Evolutionary conservation across 768 basidiomycete species (phyloP).

Genomic region (Boletellus sp.): DNA sequence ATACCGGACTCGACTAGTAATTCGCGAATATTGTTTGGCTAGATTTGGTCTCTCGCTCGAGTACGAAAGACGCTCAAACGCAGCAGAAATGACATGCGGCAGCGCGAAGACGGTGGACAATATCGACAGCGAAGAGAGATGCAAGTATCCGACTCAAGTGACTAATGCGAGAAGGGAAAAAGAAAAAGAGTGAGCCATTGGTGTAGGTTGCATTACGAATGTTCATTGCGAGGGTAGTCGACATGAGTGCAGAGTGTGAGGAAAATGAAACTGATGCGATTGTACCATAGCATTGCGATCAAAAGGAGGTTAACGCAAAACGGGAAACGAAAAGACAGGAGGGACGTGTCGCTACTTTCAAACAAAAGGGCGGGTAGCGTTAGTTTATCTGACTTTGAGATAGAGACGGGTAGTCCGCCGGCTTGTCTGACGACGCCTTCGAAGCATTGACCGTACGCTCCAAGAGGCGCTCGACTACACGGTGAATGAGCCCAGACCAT

Average conservation of each 20-base stretch:
- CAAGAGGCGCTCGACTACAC: conserved; percentile 64
- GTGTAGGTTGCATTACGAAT: conserved; percentile 35
- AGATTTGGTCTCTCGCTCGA: conserved; percentile 18
- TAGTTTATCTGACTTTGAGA: conserved; percentile 24
- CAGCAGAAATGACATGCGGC: conserved; percentile 16
- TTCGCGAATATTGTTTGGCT: conserved; percentile 21
- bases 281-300: conserved; percentile 38
- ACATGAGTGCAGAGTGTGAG: conserved; percentile 30
- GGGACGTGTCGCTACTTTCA: conserved; percentile 6
- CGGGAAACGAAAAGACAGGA: neutral
- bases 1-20: conserved; percentile 1
- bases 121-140: conserved; percentile 31
- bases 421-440: conserved; percentile 26
- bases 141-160: conserved; percentile 25
- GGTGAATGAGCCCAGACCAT: conserved; percentile 7
- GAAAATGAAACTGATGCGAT: conserved; percentile 28
- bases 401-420: conserved; percentile 28
- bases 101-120: conserved; percentile 18
- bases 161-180: conserved; percentile 12
- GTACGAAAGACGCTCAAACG: neutral
- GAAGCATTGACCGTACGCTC: conserved; percentile 43
- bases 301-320: conserved; percentile 13
- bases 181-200: conserved; percentile 16
- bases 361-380: conserved; percentile 9
- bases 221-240: conserved; percentile 33